These are phyloP conservation scores for Eucalyptus tenuipes DNA, from an alignment of 345 rosid species.

Conservation along the genomic window DNA sequence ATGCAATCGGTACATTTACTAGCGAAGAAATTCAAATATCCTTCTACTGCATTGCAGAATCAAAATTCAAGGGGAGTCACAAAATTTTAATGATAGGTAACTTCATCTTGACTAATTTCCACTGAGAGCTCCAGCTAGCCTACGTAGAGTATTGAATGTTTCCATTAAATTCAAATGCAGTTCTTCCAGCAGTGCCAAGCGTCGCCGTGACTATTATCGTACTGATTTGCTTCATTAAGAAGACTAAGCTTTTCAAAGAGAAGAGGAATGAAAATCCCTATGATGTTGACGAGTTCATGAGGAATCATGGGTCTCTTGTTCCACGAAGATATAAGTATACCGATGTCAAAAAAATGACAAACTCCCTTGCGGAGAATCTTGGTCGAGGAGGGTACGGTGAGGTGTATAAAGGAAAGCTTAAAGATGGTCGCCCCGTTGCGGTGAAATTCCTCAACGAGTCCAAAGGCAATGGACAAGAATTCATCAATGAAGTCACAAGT, in stretches of 20 bases:
- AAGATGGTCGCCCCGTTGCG: slow-evolving; percentile 16
- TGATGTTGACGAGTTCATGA: not conserved
- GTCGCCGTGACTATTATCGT: not conserved
- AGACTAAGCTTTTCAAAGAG: not conserved
- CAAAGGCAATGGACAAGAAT: slow-evolving; percentile 8
- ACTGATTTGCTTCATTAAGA: not conserved
- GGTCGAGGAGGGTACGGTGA: slow-evolving; percentile 27
- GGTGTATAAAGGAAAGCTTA: slow-evolving; percentile 21
- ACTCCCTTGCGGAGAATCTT: slow-evolving; percentile 5
- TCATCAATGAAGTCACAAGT: slow-evolving; percentile 29
- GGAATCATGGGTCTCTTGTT: not conserved
- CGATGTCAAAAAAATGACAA: not conserved
- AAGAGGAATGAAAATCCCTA: not conserved
- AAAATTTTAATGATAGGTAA: not conserved
- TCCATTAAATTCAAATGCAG: not conserved
- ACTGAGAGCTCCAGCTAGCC: not conserved
- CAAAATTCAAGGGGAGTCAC: not conserved
- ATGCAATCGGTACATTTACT: not conserved
- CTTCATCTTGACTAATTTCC: not conserved
- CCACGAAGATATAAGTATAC: not conserved
- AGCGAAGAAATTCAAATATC: not conserved
- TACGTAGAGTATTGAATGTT: not conserved
- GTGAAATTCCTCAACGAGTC: slow-evolving; percentile 7
- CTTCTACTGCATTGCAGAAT: not conserved
- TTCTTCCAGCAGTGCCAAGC: not conserved